Base-by-base conservation (phyloP, 345 rosid genomes). In the Stellera chamaejasme region DNA sequence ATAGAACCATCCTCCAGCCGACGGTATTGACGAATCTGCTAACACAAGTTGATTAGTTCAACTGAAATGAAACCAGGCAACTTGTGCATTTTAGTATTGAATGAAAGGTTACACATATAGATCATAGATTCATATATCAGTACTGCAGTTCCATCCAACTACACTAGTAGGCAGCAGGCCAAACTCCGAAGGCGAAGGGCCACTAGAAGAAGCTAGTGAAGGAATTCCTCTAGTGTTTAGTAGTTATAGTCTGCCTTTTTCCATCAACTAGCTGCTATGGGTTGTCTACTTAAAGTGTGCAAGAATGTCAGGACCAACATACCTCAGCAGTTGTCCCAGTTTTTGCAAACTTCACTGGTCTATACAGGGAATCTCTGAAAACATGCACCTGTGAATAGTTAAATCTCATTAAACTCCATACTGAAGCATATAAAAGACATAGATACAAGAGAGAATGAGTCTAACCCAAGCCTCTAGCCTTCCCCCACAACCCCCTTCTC, bases 321-420 rank as follows among this genome's bases (percentile, higher is more conserved):
- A 93, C 99, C 95, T 89, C 99, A 25, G 97, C 99, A 27, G 96
- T 93, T 66, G 99, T 93, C 59, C 99, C 99, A 11, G 79, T 72
- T 14, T 64, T 74, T 42, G 94, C 79, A 70, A 81, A 79, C 65
- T 64, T 87, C 52, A 62, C 47, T 48, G 58, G 77, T 45, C 68
- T 10, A 68, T 59, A 74, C 12, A 45, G 67, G 45, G 66, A 50
- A 68, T 81, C 82, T 56, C 75, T 60, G 64, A 62, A 79, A 56
- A 75, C 79, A 74, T 66, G 88, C 68, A 93, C 72, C 99, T 93
- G 69, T 42, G 72, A 46, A 60, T 28, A 13, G 50, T 53, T 39
- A 65, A 23, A 12, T 8, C 42, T 19, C 13, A 27, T 66, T 63
- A 62, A 45, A 66, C 23, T 47, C 50, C 51, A 9, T 45, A 16